Evolutionary conservation across 306 rosid genomes (phyloP).

Genomic region (Adenanthera pavonina): DNA sequence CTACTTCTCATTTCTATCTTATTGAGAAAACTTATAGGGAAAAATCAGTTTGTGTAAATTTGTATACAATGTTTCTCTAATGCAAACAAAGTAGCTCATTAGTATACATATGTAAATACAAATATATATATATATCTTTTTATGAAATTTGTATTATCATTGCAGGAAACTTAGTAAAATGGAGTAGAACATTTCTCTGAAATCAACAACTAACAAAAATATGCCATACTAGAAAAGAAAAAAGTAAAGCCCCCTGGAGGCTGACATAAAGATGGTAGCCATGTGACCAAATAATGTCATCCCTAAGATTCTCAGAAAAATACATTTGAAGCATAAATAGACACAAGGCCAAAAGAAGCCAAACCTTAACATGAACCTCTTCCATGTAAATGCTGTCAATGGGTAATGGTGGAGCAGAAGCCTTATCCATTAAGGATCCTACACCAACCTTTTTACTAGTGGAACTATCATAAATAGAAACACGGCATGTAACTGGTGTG

Average conservation of each 20-base stretch:
- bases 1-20: no score
- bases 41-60: no score
- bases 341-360: conserved; percentile 32
- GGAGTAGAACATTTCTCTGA: conserved; percentile 16
- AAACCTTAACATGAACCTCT: conserved; percentile 95
- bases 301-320: not conserved
- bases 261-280: not conserved
- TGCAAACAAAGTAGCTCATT: no score
- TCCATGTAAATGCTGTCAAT: conserved; percentile 90
- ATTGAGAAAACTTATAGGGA: no score
- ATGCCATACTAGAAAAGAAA: conserved; percentile 22
- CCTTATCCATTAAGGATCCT: conserved; percentile 89
- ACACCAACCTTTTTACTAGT: conserved; percentile 89
- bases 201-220: no score
- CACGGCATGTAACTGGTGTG: conserved; percentile 97
- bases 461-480: conserved; percentile 87
- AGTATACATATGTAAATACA: no score
- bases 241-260: not conserved
- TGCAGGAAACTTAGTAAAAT: conserved; percentile 12
- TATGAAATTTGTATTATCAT: no score
- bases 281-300: not conserved
- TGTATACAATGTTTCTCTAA: no score
- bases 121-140: no score
- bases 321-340: conserved; percentile 30
- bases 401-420: conserved; percentile 87